phyloP scores from a whole-genome alignment of 352 stramenopile species.

The Pythium monospermum region DNA sequence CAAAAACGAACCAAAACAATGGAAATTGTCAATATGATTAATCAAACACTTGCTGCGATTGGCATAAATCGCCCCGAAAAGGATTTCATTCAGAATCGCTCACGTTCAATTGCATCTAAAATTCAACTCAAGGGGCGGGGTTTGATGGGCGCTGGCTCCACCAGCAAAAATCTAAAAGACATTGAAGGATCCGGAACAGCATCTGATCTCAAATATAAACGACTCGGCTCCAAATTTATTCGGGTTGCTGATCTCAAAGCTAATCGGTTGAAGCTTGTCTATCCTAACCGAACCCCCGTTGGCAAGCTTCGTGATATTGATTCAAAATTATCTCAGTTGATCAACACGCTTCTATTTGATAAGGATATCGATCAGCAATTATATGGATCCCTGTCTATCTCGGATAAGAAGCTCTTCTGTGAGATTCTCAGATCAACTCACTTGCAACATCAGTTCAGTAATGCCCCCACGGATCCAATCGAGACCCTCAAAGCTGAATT shows the following conservation, averaged over 20 bases:
- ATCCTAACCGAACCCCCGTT: conserved; percentile 4
- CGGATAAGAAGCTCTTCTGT: conserved; percentile 5
- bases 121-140: no score
- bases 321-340: background rate
- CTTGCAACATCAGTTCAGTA: conserved; percentile 4
- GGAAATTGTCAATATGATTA: no score
- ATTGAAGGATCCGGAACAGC: conserved; percentile 10
- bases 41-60: no score
- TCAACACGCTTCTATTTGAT: conserved; percentile 14
- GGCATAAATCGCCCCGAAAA: no score
- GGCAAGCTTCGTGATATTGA: background rate
- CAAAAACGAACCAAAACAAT: no score
- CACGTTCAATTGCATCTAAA: no score
- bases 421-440: conserved; percentile 7
- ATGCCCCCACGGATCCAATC: background rate
- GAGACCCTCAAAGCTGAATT: conserved; percentile 7
- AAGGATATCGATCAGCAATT: conserved; percentile 6
- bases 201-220: conserved; percentile 11
- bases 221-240: conserved; percentile 11
- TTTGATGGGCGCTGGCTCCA: no score
- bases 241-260: conserved; percentile 2
- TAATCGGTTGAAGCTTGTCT: conserved; percentile 6
- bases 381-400: conserved; percentile 7
- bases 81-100: no score
- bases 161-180: background rate